A percentile compares a stretch with the other conserved stretches of the same genome.
These are phyloP conservation scores for Aspergillus sp. DNA, from an alignment of 2,329 filamentous ascomycete species.

Conservation along the genomic window DNA sequence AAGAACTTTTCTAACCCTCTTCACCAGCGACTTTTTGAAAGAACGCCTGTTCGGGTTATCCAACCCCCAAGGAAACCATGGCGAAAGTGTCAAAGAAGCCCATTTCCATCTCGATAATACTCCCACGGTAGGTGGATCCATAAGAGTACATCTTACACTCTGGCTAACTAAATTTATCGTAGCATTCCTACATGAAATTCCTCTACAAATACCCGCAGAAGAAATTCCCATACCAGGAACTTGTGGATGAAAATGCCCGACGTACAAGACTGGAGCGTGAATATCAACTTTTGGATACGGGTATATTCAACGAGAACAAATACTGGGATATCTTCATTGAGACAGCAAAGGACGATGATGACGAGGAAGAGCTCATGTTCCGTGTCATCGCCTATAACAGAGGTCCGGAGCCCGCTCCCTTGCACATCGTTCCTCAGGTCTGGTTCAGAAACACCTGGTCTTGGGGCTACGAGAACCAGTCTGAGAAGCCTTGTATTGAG, in stretches of 20 bases:
- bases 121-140: slow-evolving; percentile 52
- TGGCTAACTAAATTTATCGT: slow-evolving; percentile 4
- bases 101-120: slow-evolving; percentile 97
- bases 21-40: slow-evolving; percentile 76
- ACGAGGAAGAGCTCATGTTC: slow-evolving; percentile 87
- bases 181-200: slow-evolving; percentile 99
- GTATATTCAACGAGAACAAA: slow-evolving; percentile 77
- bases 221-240: slow-evolving; percentile 85
- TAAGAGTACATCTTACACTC: no score
- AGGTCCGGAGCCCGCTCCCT: slow-evolving; percentile 79
- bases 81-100: slow-evolving; percentile 93
- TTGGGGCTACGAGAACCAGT: slow-evolving; percentile 74
- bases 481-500: slow-evolving; percentile 75
- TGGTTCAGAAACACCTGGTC: slow-evolving; percentile 98
- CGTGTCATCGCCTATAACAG: slow-evolving; percentile 95
- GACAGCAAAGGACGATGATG: slow-evolving; percentile 87
- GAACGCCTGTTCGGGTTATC: slow-evolving; percentile 92
- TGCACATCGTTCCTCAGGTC: slow-evolving; percentile 90
- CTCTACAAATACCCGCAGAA: slow-evolving; percentile 96
- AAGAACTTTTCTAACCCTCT: slow-evolving; percentile 2
- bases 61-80: slow-evolving; percentile 95
- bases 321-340: slow-evolving; percentile 99
- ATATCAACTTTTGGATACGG: slow-evolving; percentile 89
- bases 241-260: slow-evolving; percentile 76
- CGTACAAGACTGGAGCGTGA: slow-evolving; percentile 74